These are phyloP conservation scores for Pseudonectria buxi DNA, from an alignment of 2,329 filamentous ascomycete genomes.

Conservation along the genomic window DNA sequence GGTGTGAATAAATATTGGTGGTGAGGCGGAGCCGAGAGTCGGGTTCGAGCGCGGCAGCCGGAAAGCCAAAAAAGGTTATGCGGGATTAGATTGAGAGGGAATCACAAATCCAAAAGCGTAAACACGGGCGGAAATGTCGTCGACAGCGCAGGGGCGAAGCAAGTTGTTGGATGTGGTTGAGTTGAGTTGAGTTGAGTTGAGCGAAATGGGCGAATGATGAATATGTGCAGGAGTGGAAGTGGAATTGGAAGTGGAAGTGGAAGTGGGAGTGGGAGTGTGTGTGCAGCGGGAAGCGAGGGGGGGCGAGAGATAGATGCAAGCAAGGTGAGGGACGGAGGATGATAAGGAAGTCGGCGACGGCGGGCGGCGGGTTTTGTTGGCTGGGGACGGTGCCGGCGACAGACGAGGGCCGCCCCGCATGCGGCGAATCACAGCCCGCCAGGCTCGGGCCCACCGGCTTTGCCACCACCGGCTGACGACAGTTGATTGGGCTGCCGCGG, in stretches of 20 bases:
- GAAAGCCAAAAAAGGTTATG: neutral
- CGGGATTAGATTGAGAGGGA: neutral
- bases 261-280: constrained; percentile 15
- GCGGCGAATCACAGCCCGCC: constrained; percentile 24
- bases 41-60: neutral
- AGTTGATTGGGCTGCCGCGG: constrained; percentile 25
- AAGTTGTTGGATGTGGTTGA: constrained; percentile 1
- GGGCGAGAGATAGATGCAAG: neutral
- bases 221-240: constrained; percentile 8
- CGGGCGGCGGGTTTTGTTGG: constrained; percentile 26
- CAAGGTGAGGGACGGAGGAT: constrained; percentile 15
- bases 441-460: constrained; percentile 19
- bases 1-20: constrained; percentile 1
- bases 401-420: constrained; percentile 16
- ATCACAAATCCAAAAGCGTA: too few species aligned
- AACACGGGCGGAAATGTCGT: too few species aligned
- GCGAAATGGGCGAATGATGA: neutral
- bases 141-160: too few species aligned
- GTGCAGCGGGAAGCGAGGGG: constrained; percentile 16
- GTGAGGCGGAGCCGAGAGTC: neutral
- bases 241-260: constrained; percentile 10
- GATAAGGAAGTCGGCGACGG: constrained; percentile 24
- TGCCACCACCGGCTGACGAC: constrained; percentile 19
- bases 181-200: constrained; percentile 3
- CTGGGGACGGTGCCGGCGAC: constrained; percentile 19